Evolutionary conservation across 2,329 filamentous ascomycete genomes (phyloP), one percentile per base, ranked within the genome.

Genomic region (Colletotrichum sublineola): DNA sequence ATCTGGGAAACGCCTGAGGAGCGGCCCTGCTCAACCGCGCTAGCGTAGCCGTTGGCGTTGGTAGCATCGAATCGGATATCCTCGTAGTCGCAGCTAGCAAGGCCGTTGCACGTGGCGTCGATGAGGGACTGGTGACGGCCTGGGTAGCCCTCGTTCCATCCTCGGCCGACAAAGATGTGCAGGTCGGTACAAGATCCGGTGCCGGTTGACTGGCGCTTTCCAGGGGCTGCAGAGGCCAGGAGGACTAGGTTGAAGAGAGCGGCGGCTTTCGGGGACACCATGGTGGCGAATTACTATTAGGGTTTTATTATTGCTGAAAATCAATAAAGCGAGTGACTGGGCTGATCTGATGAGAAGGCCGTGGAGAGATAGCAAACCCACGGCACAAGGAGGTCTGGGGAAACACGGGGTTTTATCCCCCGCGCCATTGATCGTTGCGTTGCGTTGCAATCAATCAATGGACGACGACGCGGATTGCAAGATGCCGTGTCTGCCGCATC

Each of bases 1-100:
- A 86, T 82, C 75, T 85, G 81, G 6, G 70, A 64, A 48, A 81
- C 69, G 5, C 82, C 82, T 48, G 81, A 81, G 46, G 74, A 72
- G 18, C 78, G 77, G 7, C 83, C 83, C 53, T 81, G 78, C n/a
- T 77, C 77, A 38, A 85, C 81, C 2, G 82, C 79, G 18, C 75
- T 66, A 74, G 80, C 83, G 77, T 83, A 84, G n/a, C 76, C 67
- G 14, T 76, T 63, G 9, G 76, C 75, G 73, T 81, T 80, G 68
- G 78, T 74, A n/a, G 70, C 66, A 38, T 73, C 70, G 74, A 77
- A 80, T 44, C 75, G 72, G 46, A 83, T 78, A 69, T 83, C 75
- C 50, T 79, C 78, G 62, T 77, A 80, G 73, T 79, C 78, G 75
- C 79, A 80, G 67, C 75, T 77, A 42, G 65, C 42, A 20, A 78